These are phyloP conservation scores for Tolypocladium ovalisporum DNA, from an alignment of 2,329 filamentous ascomycete species.

Conservation along the genomic window DNA sequence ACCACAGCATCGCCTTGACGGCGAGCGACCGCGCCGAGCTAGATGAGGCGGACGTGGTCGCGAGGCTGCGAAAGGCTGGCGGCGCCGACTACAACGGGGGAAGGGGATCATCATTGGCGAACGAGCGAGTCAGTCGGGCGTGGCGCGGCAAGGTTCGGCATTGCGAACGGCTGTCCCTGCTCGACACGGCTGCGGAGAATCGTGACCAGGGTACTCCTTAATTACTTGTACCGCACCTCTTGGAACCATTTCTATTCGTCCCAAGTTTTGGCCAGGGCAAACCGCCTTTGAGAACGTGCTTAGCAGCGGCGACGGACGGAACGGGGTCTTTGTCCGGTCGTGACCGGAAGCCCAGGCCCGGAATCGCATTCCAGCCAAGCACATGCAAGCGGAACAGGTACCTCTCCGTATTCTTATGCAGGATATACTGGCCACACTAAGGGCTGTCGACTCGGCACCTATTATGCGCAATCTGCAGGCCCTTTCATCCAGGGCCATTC, in stretches of 20 bases:
- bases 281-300: neutral
- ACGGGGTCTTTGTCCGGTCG: neutral
- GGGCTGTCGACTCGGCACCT: neutral
- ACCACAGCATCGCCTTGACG: slow-evolving; percentile 56
- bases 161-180: neutral
- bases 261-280: neutral
- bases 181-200: neutral
- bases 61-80: slow-evolving; percentile 51
- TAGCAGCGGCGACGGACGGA: neutral
- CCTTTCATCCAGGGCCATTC: too few species aligned
- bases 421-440: too few species aligned
- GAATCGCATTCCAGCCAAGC: neutral
- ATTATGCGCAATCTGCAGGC: too few species aligned
- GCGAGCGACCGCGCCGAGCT: slow-evolving; percentile 49
- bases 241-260: neutral
- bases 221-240: too few species aligned
- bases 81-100: slow-evolving; percentile 64
- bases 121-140: neutral
- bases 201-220: neutral
- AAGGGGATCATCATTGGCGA: slow-evolving; percentile 28
- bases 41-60: slow-evolving; percentile 49
- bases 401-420: too few species aligned
- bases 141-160: neutral
- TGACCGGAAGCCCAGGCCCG: neutral
- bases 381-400: neutral